Evolutionary conservation across 805 yeast species (phyloP).

Genomic region (Blastobotrys terrestris): DNA sequence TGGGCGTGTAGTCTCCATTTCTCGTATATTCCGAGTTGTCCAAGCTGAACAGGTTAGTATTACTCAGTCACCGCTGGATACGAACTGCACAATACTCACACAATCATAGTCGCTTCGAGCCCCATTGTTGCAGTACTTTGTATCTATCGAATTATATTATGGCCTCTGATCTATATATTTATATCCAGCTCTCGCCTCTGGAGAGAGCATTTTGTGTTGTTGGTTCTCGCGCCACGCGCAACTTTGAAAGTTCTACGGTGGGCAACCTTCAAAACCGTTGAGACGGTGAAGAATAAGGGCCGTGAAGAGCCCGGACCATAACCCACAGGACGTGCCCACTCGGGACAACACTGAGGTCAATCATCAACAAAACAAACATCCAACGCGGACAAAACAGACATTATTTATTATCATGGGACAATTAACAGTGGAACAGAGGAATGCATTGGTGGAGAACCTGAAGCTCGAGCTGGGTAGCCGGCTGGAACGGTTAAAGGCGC

Average conservation of each 20-base stretch:
- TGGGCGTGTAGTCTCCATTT: slow-evolving; percentile 87
- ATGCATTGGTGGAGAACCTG: slow-evolving; percentile 2
- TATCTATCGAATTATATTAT: neutral
- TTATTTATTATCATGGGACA: slow-evolving; percentile 13
- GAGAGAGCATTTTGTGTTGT: neutral
- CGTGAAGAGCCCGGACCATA: no score
- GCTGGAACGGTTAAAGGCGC: slow-evolving; percentile 28
- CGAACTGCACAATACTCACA: slow-evolving; percentile 32
- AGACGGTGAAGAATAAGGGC: no score
- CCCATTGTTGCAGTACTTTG: slow-evolving; percentile 48
- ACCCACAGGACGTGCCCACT: no score
- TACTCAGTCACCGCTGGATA: neutral
- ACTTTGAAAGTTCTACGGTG: neutral
- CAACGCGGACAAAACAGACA: slow-evolving; percentile 3
- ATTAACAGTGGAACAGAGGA: slow-evolving; percentile 3
- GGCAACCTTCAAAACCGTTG: neutral
- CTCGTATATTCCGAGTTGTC: slow-evolving; percentile 96
- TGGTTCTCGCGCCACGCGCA: neutral
- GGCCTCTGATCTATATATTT: neutral
- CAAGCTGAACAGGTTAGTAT: no score
- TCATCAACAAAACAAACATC: neutral
- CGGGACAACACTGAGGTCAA: no score
- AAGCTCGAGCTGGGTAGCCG: slow-evolving; percentile 28
- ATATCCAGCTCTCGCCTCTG: neutral
- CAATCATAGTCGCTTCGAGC: slow-evolving; percentile 92